These are phyloP conservation scores for Fusarium euwallaceae DNA, from an alignment of 2,329 filamentous ascomycete species.

Conservation along the genomic window DNA sequence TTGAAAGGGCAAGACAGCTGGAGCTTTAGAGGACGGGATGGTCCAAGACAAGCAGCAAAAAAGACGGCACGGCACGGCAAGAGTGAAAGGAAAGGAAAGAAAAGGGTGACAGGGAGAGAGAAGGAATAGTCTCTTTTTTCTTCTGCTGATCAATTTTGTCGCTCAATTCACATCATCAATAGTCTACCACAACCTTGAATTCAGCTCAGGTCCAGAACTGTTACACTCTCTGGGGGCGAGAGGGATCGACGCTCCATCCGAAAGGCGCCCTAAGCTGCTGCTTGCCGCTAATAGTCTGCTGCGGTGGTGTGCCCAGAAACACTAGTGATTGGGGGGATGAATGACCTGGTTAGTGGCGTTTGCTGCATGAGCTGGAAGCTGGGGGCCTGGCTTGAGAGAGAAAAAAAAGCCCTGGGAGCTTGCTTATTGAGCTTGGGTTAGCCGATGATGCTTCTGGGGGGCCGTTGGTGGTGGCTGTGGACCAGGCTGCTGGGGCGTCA, in stretches of 20 bases:
- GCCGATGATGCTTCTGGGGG: background rate
- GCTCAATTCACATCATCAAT: background rate
- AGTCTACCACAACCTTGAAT: background rate
- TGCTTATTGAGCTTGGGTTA: background rate
- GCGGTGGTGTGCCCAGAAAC: conserved; percentile 10
- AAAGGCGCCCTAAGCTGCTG: conserved; percentile 7
- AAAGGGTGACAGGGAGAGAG: too few relatives aligned
- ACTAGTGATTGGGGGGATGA: conserved; percentile 35
- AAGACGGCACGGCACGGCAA: conserved; percentile 2
- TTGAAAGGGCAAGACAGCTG: background rate
- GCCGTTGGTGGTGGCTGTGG: conserved; percentile 1
- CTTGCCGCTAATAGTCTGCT: conserved; percentile 37
- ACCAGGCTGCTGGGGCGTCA: background rate
- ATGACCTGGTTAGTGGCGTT: conserved; percentile 34
- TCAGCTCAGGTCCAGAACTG: conserved; percentile 1
- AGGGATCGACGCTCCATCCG: background rate
- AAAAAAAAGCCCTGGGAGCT: background rate
- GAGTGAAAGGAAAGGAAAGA: background rate
- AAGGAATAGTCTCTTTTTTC: background rate
- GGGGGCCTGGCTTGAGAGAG: background rate
- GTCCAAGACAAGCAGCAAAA: background rate
- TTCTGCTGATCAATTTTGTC: background rate
- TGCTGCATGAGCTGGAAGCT: conserved; percentile 20
- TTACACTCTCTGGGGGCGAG: background rate
- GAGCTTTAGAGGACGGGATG: background rate